Conservation (phyloP, 306 rosid genomes). For the Trifolium dubium region DNA sequence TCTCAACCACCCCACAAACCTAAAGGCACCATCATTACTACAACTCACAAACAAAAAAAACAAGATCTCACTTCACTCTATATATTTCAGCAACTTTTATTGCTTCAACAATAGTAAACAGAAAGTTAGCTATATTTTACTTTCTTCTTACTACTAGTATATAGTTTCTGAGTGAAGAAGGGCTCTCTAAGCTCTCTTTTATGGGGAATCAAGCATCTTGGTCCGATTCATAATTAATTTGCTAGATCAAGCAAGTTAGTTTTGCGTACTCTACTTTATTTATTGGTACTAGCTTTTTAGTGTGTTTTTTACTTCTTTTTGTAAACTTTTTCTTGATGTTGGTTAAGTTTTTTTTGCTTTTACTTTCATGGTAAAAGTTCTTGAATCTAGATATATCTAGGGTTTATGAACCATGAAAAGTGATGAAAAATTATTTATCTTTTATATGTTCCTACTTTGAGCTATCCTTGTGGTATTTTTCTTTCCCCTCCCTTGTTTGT, state of each 20-base stretch:
- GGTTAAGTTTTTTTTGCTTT: conserved; percentile 5
- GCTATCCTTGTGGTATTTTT: conserved; percentile 9
- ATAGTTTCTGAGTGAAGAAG: conserved; percentile 34
- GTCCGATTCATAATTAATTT: conserved; percentile 70
- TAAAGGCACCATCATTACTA: conserved; percentile 61
- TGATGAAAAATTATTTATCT: conserved; percentile 28
- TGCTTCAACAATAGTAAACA: conserved; percentile 12
- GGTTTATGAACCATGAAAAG: conserved; percentile 37
- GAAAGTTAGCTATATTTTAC: neutral
- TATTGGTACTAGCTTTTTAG: neutral
- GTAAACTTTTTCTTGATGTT: conserved; percentile 36
- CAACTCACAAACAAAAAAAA: neutral
- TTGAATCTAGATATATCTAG: conserved; percentile 37
- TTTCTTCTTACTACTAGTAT: neutral
- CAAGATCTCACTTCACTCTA: conserved; percentile 1
- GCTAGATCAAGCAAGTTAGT: conserved; percentile 54
- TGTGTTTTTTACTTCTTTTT: conserved; percentile 1
- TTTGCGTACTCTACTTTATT: conserved; percentile 17
- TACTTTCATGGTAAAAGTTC: conserved; percentile 23
- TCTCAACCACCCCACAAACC: conserved; percentile 54
- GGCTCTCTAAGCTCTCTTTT: conserved; percentile 9
- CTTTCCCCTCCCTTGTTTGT: neutral
- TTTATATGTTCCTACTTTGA: conserved; percentile 10
- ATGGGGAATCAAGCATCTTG: conserved; percentile 94
- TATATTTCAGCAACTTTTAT: conserved; percentile 18